These are phyloP conservation scores for Coniochaeta sp. DNA, from an alignment of 2,329 filamentous ascomycete genomes.

Conservation along the genomic window DNA sequence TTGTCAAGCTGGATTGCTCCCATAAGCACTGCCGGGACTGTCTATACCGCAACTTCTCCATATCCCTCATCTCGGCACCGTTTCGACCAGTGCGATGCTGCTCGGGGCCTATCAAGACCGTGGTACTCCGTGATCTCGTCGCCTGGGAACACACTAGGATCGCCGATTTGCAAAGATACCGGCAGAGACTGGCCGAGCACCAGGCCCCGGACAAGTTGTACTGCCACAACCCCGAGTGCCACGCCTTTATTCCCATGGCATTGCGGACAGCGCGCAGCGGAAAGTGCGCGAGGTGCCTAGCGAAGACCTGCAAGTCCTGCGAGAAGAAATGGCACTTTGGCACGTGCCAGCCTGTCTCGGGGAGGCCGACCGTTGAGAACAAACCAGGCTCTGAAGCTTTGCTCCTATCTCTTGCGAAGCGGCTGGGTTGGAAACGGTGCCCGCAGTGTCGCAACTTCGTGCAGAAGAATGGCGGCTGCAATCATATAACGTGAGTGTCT, in stretches of 20 bases:
- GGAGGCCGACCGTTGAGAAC: too few relatives aligned
- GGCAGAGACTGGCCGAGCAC: slow-evolving; percentile 8
- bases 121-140: slow-evolving; percentile 2
- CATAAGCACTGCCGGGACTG: slow-evolving; percentile 8
- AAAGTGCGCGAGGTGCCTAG: slow-evolving; percentile 7
- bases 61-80: slow-evolving; percentile 2
- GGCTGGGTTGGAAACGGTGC: slow-evolving; percentile 10
- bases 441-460: slow-evolving; percentile 9
- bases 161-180: slow-evolving; percentile 6
- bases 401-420: background rate
- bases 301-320: slow-evolving; percentile 8
- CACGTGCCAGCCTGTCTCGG: background rate
- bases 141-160: background rate
- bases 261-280: slow-evolving; percentile 3
- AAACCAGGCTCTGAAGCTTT: too few relatives aligned
- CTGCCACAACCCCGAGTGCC: slow-evolving; percentile 8
- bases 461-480: slow-evolving; percentile 12
- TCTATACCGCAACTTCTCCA: slow-evolving; percentile 4
- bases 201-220: slow-evolving; percentile 7
- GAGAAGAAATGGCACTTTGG: slow-evolving; percentile 6
- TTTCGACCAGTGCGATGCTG: slow-evolving; percentile 12
- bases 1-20: slow-evolving; percentile 2
- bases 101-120: slow-evolving; percentile 1
- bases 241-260: slow-evolving; percentile 10
- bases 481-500: slow-evolving; percentile 10